Evolutionary conservation across 2,329 filamentous ascomycete species (phyloP), one percentile per base, ranked within the genome.

Genomic region (Ophiostoma montium): DNA sequence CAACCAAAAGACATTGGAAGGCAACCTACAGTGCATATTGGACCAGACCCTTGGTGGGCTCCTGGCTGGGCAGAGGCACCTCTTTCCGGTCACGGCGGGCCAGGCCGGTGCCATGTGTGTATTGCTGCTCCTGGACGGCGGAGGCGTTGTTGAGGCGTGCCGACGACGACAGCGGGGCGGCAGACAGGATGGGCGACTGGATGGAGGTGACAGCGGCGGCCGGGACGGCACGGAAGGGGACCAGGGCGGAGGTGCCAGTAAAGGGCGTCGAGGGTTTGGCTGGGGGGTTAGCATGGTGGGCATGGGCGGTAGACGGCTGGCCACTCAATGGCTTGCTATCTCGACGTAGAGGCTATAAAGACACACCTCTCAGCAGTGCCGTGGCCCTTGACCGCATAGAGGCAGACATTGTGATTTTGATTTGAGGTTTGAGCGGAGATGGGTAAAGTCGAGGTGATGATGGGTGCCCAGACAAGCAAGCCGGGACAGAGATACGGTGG

Each of bases 11-110:
- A n/a, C n/a, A 7, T 19, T 11, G 11, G 15, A 13, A 7, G 9
- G 16, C 6, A 13, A 78, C 84, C 58, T 84, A 90, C 84, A 94
- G 74, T 56, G 85, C 86, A 66, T 88, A 90, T 80, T 94, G 84
- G 60, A 90, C 71, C 52, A 78, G 78, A 59, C 84, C 80, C 72
- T 90, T 86, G 67, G 82, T 86, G 56, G 74, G 74, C 67, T 87
- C 82, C 69, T 94, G 80, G 65, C 83, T 89, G 55, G 83, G 71
- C 52, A 92, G 72, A 55, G 78, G 80, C 50, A 92, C 84, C 68
- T 90, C 83, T 63, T 75, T 76, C 59, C 80, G 77, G 58, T 70
- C 57, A 66, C 70, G 62, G 67, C 71, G 62, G 68, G 73, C 63
- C 62, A 80, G 57, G 67, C 75, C 63, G 63, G 58, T 59, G 52